Evolutionary conservation across 371 early-diverging fungal species (phyloP).

Genomic region (Dichotomocladium elegans): DNA sequence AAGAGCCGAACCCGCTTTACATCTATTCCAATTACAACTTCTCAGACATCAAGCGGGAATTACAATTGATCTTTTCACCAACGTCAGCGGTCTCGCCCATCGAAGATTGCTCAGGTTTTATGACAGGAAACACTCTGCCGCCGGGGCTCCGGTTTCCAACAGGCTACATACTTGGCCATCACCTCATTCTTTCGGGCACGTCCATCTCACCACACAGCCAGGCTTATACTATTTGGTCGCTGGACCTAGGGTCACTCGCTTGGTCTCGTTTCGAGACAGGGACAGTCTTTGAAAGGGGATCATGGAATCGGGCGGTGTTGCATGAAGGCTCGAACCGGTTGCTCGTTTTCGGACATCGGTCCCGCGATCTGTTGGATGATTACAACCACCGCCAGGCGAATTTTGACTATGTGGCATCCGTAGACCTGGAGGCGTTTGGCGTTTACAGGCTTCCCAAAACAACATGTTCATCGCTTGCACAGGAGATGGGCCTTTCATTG

Average conservation of each 20-base stretch:
- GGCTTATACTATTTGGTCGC: constrained; percentile 68
- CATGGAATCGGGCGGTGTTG: constrained; percentile 77
- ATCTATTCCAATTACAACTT: constrained; percentile 82
- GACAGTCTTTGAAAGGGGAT: constrained; percentile 55
- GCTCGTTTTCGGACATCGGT: constrained; percentile 65
- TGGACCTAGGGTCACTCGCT: constrained; percentile 55
- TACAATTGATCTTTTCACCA: constrained; percentile 60
- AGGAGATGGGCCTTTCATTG: constrained; percentile 51
- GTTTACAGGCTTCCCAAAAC: constrained; percentile 35
- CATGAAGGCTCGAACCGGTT: constrained; percentile 52
- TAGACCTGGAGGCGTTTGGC: constrained; percentile 63
- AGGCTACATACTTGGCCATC: constrained; percentile 60
- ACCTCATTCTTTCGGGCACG: constrained; percentile 69
- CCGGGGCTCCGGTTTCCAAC: constrained; percentile 80
- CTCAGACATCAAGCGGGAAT: constrained; percentile 64
- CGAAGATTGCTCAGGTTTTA: constrained; percentile 54
- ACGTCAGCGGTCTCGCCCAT: constrained; percentile 16
- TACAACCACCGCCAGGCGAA: constrained; percentile 65
- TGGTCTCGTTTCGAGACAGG: constrained; percentile 73
- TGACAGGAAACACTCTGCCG: constrained; percentile 61
- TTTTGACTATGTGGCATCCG: constrained; percentile 53
- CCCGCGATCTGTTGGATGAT: constrained; percentile 60
- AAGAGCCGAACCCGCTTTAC: constrained; percentile 37
- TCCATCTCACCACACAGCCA: constrained; percentile 57
- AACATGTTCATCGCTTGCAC: constrained; percentile 26